Evolutionary conservation across 139 green algal species (phyloP).

Genomic region (Limnomonas spitsbergensis): DNA sequence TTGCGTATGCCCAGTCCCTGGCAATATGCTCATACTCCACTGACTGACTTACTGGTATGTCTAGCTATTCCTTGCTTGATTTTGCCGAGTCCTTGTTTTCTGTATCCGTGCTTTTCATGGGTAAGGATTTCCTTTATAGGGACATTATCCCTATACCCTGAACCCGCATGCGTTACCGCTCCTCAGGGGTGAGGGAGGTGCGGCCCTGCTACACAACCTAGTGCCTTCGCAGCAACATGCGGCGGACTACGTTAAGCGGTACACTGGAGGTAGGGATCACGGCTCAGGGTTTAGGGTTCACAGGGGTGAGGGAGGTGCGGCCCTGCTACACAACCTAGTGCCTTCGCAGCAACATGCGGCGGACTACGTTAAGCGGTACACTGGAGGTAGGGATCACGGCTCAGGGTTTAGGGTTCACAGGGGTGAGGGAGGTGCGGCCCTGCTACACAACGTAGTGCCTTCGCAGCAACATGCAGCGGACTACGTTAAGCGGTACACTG

Average conservation of each 20-base stretch:
- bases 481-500: constrained; percentile 23
- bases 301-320: not conserved
- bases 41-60: too few species aligned
- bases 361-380: constrained; percentile 26
- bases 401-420: not conserved
- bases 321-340: not conserved
- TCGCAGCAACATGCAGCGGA: constrained; percentile 15
- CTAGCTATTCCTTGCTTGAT: too few species aligned
- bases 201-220: not conserved
- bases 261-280: not conserved
- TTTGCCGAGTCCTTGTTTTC: too few species aligned
- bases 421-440: not conserved
- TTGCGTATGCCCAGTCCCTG: too few species aligned
- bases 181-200: not conserved
- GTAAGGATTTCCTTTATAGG: too few species aligned
- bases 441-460: not conserved
- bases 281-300: not conserved
- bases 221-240: constrained; percentile 11
- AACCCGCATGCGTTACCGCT: too few species aligned
- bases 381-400: not conserved
- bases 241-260: constrained; percentile 25
- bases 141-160: too few species aligned
- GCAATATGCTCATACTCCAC: too few species aligned
- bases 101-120: too few species aligned
- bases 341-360: constrained; percentile 11